A percentile compares a stretch with the other conserved stretches of the same genome.
Evolutionary conservation across 192 early-diverging fungal genomes (phyloP).

Genomic region (Dispira parvispora): DNA sequence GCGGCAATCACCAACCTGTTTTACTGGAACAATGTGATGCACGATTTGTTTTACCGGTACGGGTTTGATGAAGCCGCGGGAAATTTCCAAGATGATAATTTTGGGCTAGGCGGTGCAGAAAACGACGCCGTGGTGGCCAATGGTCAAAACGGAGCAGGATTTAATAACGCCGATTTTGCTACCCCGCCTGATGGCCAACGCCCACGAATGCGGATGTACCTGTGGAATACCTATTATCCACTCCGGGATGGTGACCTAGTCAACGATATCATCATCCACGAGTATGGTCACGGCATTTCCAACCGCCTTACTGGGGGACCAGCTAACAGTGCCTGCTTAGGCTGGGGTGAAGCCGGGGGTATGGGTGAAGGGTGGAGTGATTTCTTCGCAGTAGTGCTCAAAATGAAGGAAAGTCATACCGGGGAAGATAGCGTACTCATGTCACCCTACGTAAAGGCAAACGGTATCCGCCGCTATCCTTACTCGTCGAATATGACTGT

Average conservation of each 20-base stretch:
- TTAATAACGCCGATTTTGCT: slow-evolving; percentile 47
- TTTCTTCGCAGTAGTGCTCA: slow-evolving; percentile 22
- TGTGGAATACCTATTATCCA: slow-evolving; percentile 28
- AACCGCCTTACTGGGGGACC: slow-evolving; percentile 50
- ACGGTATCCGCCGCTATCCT: slow-evolving; percentile 12
- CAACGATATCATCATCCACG: slow-evolving; percentile 38
- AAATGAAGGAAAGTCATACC: slow-evolving; percentile 17
- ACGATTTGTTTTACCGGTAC: slow-evolving; percentile 27
- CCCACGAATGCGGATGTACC: slow-evolving; percentile 34
- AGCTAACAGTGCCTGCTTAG: slow-evolving; percentile 33
- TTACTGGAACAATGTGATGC: slow-evolving; percentile 35
- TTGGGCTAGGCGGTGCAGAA: slow-evolving; percentile 28
- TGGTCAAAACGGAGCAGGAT: slow-evolving; percentile 27
- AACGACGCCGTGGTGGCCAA: slow-evolving; percentile 31
- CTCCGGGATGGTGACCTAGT: slow-evolving; percentile 37
- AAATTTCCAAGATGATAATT: slow-evolving; percentile 39
- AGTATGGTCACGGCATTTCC: slow-evolving; percentile 40
- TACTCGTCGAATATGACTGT: slow-evolving; percentile 6
- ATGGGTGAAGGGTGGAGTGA: slow-evolving; percentile 55
- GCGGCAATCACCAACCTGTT: slow-evolving; percentile 33
- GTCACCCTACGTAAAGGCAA: slow-evolving; percentile 20
- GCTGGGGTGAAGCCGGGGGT: slow-evolving; percentile 31
- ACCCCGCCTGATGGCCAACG: slow-evolving; percentile 37
- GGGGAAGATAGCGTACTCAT: slow-evolving; percentile 21
- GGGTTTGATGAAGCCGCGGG: slow-evolving; percentile 32